Evolutionary conservation across 2,329 filamentous ascomycete species (phyloP), one percentile per base, ranked within the genome.

Genomic region (Cercospora brassicicola): DNA sequence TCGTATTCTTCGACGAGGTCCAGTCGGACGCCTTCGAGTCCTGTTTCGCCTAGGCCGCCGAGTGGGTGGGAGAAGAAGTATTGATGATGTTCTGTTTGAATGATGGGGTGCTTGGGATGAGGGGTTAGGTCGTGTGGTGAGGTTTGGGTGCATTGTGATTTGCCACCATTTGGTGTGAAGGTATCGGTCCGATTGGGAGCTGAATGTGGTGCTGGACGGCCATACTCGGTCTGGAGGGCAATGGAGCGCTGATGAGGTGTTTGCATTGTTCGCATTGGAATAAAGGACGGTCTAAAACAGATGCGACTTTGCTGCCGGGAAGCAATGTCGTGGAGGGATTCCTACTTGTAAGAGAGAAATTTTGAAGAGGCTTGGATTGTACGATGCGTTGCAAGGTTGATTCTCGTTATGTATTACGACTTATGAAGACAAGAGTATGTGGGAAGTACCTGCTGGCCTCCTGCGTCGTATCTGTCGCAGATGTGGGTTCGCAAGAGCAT

Each of bases 11-110:
- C 62, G 13, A 23, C 62, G 13, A 23, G 51, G 8, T 57, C 51
- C 13, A 64, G 62, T 20, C 18, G 62, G 62, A 57, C 48, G 45
- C 30, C 60, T 23, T 55, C 48, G 30, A 63, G 18, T 18, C 62
- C 62, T 7, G 23, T 48, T n/a, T 57, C 62, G 51, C 62, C 62
- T 8, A 28, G 51, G 51, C 33, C 51, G 62, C 11, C 26, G 31
- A 18, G 26, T n/a, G 60, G 60, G 6, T 45, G 62, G 51, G 5
- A 13, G 20, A 45, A 45, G 61, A 31, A 15, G 30, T 48, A 18
- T 23, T 13, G 31, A 63, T 23, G n/a, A 36, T 18, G n/a, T 1
- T 11, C 6, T 0, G 2, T 33, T 7, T 48, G 42, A n/a, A n/a
- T n/a, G n/a, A 51, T 51, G 20, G 48, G 13, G 20, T 28, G 8